Evolutionary conservation across 345 rosid genomes (phyloP).

Genomic region (Lepidium africanum): DNA sequence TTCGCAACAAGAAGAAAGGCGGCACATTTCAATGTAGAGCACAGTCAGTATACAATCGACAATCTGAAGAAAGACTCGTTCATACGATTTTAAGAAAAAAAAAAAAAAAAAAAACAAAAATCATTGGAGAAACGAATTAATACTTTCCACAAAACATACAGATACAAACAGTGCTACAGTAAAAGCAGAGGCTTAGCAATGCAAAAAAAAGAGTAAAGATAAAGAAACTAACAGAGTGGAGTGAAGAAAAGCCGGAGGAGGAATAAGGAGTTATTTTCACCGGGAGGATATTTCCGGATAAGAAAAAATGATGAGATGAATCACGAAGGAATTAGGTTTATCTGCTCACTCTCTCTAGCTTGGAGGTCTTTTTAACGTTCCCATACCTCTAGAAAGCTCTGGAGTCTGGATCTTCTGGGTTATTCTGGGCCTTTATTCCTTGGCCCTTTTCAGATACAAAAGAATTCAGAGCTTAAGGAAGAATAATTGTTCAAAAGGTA

Average conservation of each 20-base stretch:
- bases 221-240: not conserved
- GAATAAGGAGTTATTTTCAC: not conserved
- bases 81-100: not conserved
- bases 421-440: too few relatives aligned
- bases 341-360: conserved; percentile 9
- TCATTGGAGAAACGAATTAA: not conserved
- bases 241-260: not conserved
- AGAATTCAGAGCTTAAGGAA: not conserved
- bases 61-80: not conserved
- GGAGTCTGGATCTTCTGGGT: too few relatives aligned
- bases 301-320: not conserved
- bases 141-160: not conserved
- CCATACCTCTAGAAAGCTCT: conserved; percentile 9
- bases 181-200: not conserved
- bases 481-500: too few relatives aligned
- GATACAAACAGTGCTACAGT: not conserved
- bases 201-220: not conserved
- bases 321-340: conserved; percentile 14
- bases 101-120: not conserved
- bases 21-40: not conserved
- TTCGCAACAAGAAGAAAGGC: not conserved
- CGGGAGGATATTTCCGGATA: conserved; percentile 20
- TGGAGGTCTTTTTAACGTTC: not conserved
- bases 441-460: too few relatives aligned
- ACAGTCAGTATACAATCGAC: not conserved